Conservation (phyloP, 805 yeast species). For the Pichia kluyveri region DNA sequence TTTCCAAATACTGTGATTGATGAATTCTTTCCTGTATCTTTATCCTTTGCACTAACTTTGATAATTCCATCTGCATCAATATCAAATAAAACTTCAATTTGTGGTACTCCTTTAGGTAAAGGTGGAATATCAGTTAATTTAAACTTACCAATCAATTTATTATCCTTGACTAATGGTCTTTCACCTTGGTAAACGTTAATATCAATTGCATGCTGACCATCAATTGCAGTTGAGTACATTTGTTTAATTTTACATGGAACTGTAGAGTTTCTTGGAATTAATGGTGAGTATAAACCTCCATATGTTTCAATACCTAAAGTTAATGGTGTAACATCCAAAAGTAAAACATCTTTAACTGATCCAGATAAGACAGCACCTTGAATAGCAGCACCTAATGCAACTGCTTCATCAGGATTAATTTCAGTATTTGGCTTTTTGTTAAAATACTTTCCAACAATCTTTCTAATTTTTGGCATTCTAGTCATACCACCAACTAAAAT, state of each 20-base stretch:
- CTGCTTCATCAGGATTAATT: constrained; percentile 93
- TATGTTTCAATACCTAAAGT: constrained; percentile 93
- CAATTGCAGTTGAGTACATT: constrained; percentile 89
- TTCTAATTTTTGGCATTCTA: constrained; percentile 82
- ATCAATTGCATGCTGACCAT: constrained; percentile 91
- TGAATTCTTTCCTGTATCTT: constrained; percentile 88
- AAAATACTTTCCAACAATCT: constrained; percentile 67
- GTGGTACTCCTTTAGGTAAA: constrained; percentile 82
- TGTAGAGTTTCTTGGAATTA: constrained; percentile 84
- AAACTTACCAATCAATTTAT: constrained; percentile 91
- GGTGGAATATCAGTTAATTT: constrained; percentile 87
- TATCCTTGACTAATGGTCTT: constrained; percentile 91
- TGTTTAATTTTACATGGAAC: constrained; percentile 92
- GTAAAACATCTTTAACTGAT: constrained; percentile 84
- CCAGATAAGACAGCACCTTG: constrained; percentile 97
- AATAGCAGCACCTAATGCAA: constrained; percentile 94
- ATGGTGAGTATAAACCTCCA: constrained; percentile 91
- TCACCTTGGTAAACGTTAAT: constrained; percentile 98
- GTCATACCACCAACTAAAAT: constrained; percentile 89
- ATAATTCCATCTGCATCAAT: constrained; percentile 96
- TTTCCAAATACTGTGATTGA: constrained; percentile 96
- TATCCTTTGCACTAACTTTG: constrained; percentile 90
- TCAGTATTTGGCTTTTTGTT: constrained; percentile 81
- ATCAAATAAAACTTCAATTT: constrained; percentile 87
- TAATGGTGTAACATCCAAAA: constrained; percentile 83